Percentiles rank a stretch among this genome's conserved stretches.
Conservation (phyloP, 495 filamentous ascomycete genomes). For the Aspergillus indologenus region DNA sequence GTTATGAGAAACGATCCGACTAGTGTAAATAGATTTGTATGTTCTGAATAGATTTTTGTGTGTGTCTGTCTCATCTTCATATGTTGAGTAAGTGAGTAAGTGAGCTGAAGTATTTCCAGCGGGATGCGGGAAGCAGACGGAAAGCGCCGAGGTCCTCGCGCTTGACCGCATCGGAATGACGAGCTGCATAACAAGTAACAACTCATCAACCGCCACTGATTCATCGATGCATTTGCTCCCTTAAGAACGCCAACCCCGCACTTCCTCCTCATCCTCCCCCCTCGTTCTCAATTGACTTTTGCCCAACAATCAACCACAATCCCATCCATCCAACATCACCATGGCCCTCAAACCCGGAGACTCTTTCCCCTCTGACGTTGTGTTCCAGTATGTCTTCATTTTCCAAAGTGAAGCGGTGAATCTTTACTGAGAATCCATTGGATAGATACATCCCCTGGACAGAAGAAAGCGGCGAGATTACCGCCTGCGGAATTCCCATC, state of each 20-base stretch:
- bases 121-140: neutral
- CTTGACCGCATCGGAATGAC: slow-evolving; percentile 1
- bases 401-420: no score
- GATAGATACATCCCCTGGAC: slow-evolving; percentile 67
- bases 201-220: neutral
- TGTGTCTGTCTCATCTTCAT: no score
- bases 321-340: slow-evolving; percentile 1
- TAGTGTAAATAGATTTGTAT: neutral
- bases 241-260: neutral
- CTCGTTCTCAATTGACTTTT: neutral
- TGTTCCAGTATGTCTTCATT: slow-evolving; percentile 56
- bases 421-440: neutral
- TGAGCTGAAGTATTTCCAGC: neutral
- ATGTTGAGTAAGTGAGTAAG: no score
- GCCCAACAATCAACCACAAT: neutral
- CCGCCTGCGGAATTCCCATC: slow-evolving; percentile 71
- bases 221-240: neutral
- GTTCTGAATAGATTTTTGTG: neutral
- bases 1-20: neutral
- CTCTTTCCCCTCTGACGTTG: slow-evolving; percentile 71
- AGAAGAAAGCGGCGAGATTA: slow-evolving; percentile 60
- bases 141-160: neutral
- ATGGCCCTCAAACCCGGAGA: slow-evolving; percentile 66
- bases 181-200: neutral
- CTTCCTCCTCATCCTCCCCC: neutral